A percentile compares a stretch with the other conserved stretches of the same genome.
Evolutionary conservation across 2,329 filamentous ascomycete species (phyloP).

Genomic region (Didymella pomorum): DNA sequence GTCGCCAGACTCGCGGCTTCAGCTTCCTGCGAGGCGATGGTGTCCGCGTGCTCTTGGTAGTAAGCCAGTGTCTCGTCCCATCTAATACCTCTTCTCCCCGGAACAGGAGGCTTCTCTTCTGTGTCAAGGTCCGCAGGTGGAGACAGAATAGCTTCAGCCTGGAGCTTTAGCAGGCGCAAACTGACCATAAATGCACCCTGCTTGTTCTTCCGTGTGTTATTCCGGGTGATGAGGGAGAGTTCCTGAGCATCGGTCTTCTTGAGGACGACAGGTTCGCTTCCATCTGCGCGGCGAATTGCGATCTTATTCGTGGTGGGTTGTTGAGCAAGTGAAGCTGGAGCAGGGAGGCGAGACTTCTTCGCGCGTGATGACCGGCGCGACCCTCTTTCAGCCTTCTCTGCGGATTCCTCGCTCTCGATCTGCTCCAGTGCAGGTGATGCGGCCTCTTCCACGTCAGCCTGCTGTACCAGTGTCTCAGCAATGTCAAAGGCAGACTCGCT

Average conservation of each 20-base stretch:
- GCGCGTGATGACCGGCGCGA: conserved; percentile 47
- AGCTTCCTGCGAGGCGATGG: conserved; percentile 34
- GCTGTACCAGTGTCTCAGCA: conserved; percentile 39
- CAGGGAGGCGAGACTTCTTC: conserved; percentile 48
- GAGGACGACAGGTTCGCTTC: conserved; percentile 54
- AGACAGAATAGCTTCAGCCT: conserved; percentile 37
- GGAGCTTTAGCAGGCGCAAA: conserved; percentile 54
- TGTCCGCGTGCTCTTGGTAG: conserved; percentile 52
- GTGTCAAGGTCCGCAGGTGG: conserved; percentile 20
- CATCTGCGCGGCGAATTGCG: conserved; percentile 54
- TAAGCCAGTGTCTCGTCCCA: conserved; percentile 59
- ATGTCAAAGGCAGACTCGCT: conserved; percentile 44
- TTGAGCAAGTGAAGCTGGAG: conserved; percentile 30
- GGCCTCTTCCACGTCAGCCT: conserved; percentile 26
- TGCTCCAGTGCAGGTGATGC: conserved; percentile 28
- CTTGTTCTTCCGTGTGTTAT: conserved; percentile 62
- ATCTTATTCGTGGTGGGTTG: conserved; percentile 52
- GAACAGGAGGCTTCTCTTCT: conserved; percentile 24
- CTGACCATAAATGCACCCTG: conserved; percentile 54
- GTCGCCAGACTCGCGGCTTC: conserved; percentile 44
- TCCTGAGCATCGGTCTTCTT: conserved; percentile 60
- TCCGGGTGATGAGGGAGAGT: conserved; percentile 54
- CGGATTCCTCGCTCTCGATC: conserved; percentile 22
- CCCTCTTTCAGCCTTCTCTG: conserved; percentile 27
- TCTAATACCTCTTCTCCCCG: conserved; percentile 48